phyloP scores from a whole-genome alignment of 768 basidiomycete species.

The Termitomyces sp. region DNA sequence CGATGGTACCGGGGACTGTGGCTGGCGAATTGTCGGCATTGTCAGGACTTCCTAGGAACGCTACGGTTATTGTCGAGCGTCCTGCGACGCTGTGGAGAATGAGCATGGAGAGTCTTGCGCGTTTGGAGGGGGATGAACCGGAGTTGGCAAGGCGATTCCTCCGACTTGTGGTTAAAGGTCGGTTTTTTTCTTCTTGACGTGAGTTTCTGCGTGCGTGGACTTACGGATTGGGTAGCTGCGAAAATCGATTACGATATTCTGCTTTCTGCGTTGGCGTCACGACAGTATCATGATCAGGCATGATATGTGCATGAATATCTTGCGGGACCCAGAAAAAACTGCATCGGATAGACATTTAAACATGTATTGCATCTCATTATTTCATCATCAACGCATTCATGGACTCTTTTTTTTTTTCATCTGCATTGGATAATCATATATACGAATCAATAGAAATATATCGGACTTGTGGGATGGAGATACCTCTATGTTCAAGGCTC shows the following conservation, averaged over 20 bases:
- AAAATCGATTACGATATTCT: constrained; percentile 15
- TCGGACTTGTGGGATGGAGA: too few species aligned
- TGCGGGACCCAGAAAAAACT: too few species aligned
- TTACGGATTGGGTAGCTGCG: constrained; percentile 17
- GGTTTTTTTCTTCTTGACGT: constrained; percentile 17
- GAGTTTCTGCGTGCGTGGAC: neutral
- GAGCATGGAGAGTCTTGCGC: constrained; percentile 49
- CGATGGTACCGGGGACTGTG: constrained; percentile 90
- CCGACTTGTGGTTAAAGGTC: constrained; percentile 72
- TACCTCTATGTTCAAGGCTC: too few species aligned
- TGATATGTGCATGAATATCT: too few species aligned
- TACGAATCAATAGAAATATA: too few species aligned
- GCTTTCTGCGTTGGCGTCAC: constrained; percentile 14
- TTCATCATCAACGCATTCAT: too few species aligned
- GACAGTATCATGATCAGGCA: constrained; percentile 3
- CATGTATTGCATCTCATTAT: too few species aligned
- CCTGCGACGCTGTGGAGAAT: constrained; percentile 82
- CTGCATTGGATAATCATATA: too few species aligned
- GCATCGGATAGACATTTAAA: too few species aligned
- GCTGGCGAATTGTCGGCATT: constrained; percentile 90
- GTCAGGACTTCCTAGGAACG: constrained; percentile 76
- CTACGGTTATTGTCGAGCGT: constrained; percentile 80
- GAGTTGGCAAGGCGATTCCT: constrained; percentile 63
- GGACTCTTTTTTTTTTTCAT: too few species aligned
- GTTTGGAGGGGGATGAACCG: constrained; percentile 67